phyloP scores from a whole-genome alignment of 2,329 filamentous ascomycete species.

The Fusarium praegraminearum region DNA sequence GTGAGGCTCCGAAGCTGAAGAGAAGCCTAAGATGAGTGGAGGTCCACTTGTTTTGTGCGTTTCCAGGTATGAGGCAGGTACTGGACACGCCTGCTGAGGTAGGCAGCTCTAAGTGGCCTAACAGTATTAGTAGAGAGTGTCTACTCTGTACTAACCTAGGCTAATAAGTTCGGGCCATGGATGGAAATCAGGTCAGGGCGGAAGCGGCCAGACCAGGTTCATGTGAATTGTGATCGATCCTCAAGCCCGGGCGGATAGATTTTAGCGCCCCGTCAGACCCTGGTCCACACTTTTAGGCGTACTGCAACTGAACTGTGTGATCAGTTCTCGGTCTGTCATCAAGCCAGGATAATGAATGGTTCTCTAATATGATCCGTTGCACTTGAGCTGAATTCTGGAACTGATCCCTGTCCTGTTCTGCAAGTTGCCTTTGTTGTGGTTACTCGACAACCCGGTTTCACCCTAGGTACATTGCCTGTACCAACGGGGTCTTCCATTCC shows the following conservation, averaged over 20 bases:
- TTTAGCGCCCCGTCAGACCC: conserved; percentile 21
- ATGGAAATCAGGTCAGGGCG: no score
- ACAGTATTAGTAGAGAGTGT: no score
- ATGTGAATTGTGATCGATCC: conserved; percentile 18
- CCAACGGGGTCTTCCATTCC: neutral
- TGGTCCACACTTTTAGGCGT: neutral
- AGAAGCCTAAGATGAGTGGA: neutral
- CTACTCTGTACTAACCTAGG: no score
- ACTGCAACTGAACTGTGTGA: neutral
- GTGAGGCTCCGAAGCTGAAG: conserved; percentile 10
- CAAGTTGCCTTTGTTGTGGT: conserved; percentile 13
- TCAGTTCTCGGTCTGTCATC: neutral
- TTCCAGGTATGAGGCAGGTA: neutral
- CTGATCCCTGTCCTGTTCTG: conserved; percentile 11
- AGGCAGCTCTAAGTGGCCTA: no score
- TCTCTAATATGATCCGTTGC: neutral
- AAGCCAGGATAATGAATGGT: conserved; percentile 1
- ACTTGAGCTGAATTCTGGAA: neutral
- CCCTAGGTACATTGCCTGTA: conserved; percentile 13
- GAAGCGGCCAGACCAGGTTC: neutral
- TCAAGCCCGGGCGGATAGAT: conserved; percentile 17
- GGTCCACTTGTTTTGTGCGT: neutral
- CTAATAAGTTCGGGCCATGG: no score
- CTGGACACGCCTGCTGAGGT: neutral
- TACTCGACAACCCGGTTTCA: conserved; percentile 23